These are phyloP conservation scores for Amaranthus hypochondriacus DNA, from an alignment of 148 eudicot genomes.

Conservation along the genomic window DNA sequence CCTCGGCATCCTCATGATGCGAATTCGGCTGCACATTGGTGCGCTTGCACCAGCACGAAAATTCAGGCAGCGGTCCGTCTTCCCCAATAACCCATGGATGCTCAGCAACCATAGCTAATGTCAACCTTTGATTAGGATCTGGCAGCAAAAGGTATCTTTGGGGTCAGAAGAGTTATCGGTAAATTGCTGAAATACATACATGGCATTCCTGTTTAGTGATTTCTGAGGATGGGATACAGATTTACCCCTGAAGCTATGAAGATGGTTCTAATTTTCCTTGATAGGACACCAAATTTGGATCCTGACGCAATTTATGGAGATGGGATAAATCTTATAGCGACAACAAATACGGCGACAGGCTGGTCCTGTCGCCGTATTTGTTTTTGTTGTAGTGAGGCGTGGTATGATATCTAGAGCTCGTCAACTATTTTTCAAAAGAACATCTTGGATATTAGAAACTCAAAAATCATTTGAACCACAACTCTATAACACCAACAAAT, in stretches of 20 bases:
- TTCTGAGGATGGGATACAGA: background rate
- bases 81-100: slow-evolving; percentile 81
- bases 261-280: too few relatives aligned
- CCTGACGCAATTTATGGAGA: too few relatives aligned
- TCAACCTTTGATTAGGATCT: slow-evolving; percentile 76
- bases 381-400: too few relatives aligned
- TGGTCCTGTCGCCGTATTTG: too few relatives aligned
- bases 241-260: background rate
- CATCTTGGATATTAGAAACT: too few relatives aligned
- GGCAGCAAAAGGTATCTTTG: slow-evolving; percentile 18
- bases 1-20: slow-evolving; percentile 16
- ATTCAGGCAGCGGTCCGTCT: slow-evolving; percentile 72
- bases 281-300: too few relatives aligned
- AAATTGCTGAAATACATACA: background rate
- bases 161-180: background rate
- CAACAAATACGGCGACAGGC: too few relatives aligned
- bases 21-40: slow-evolving; percentile 18
- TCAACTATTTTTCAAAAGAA: too few relatives aligned
- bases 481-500: too few relatives aligned
- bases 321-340: too few relatives aligned
- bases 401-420: too few relatives aligned
- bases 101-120: slow-evolving; percentile 56
- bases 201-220: background rate
- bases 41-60: slow-evolving; percentile 79
- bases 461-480: too few relatives aligned